Base-by-base conservation (phyloP, 345 rosid genomes). In the Cardamine occulta region DNA sequence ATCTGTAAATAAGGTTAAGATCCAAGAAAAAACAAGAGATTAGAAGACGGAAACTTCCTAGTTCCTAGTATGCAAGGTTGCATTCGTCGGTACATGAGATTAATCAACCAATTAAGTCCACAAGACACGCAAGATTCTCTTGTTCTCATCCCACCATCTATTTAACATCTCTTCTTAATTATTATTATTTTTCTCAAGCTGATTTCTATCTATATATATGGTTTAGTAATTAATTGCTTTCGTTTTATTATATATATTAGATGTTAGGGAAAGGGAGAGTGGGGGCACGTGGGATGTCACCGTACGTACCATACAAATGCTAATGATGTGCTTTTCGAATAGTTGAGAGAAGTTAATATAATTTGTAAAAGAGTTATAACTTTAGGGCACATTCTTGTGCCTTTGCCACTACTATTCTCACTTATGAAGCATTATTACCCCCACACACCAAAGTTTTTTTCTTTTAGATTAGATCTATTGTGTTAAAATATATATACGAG, bases 241-340 rank as follows among this genome's bases (percentile, higher is more conserved):
- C 62, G 35, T 59, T 66, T 21, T 8, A 52, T 34, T 59, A n/a
- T 21, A 44, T 4, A 28, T 28, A 28, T 6, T 28, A 28, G 55
- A 74, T 74, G 73, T 49, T 68, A 58, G 51, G 23, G 63, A 39
- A 48, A 68, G 63, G 45, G 49, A 68, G 68, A 67, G 62, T 67
- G 28, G 68, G 56, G 74, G 63, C 79, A 75, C 74, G 79, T 68
- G 79, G 74, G 74, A 40, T 75, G 79, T 75, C 74, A 75, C 74
- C 69, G 56, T 53, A 75, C 79, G 74, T 60, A 75, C 79, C 74
- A 60, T 68, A 75, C 79, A 75, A 48, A 75, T 40, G 62, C 69
- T 51, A 75, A 68, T 60, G 74, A 68, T 68, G 47, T 59, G 68
- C 15, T 61, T 42, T 75, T 1, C 7, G 7, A 75, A 66, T 74